phyloP scores from a whole-genome alignment of 2,329 filamentous ascomycete genomes.

The Thielaviopsis cerberus region DNA sequence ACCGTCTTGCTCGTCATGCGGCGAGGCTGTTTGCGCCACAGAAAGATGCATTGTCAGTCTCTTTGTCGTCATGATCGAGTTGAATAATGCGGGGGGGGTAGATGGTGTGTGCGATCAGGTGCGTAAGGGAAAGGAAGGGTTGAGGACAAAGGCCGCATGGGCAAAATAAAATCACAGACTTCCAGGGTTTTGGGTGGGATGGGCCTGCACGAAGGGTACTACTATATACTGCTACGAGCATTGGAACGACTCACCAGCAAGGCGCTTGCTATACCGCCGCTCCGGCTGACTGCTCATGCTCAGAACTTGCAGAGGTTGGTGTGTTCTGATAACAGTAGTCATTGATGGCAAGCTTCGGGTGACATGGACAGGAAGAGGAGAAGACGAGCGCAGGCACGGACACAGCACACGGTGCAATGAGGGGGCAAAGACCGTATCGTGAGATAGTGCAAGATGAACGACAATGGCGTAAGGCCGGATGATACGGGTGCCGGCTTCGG shows the following conservation, averaged over 20 bases:
- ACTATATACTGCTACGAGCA: neutral
- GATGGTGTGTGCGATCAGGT: neutral
- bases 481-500: conserved; percentile 3
- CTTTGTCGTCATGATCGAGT: neutral
- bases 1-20: conserved; percentile 51
- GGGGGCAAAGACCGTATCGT: neutral
- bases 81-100: neutral
- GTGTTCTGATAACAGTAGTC: conserved; percentile 49
- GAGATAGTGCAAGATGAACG: neutral
- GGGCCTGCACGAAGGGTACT: neutral
- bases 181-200: conserved; percentile 14
- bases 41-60: conserved; percentile 5
- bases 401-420: neutral
- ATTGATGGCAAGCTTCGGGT: conserved; percentile 34
- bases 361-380: conserved; percentile 8
- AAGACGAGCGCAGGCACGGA: neutral
- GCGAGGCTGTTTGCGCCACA: conserved; percentile 17
- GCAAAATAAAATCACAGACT: neutral
- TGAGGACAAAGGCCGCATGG: neutral
- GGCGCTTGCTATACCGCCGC: conserved; percentile 44
- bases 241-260: conserved; percentile 34
- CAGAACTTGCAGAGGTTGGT: conserved; percentile 46
- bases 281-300: conserved; percentile 48
- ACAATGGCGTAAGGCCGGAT: conserved; percentile 1
- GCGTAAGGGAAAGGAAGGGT: neutral